Evolutionary conservation across 2,329 filamentous ascomycete genomes (phyloP).

Genomic region (Venturiaceae sp.): DNA sequence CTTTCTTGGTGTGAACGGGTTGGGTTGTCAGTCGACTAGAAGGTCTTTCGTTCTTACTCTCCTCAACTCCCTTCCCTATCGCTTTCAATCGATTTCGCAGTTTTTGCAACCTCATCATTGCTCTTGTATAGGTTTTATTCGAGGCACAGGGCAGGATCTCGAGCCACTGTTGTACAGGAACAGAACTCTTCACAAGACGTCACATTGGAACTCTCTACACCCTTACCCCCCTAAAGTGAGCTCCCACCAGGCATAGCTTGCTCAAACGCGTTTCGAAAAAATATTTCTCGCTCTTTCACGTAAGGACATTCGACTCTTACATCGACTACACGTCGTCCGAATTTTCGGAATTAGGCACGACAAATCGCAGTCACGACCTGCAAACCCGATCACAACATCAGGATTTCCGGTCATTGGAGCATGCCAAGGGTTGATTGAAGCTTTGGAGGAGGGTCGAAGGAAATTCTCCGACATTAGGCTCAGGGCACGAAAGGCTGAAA

Average conservation of each 20-base stretch:
- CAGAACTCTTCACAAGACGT: background rate
- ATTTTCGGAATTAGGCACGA: too few species aligned
- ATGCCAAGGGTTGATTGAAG: background rate
- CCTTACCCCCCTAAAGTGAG: too few species aligned
- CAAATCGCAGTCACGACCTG: background rate
- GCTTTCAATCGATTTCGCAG: background rate
- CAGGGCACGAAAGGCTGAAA: background rate
- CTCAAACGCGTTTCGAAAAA: too few species aligned
- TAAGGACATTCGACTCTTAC: too few species aligned
- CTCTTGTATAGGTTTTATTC: background rate
- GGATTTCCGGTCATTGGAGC: background rate
- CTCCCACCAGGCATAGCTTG: too few species aligned
- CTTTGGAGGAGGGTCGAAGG: background rate
- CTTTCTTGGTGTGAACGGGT: background rate
- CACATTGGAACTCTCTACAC: background rate
- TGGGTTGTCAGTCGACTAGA: background rate
- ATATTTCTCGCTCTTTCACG: too few species aligned
- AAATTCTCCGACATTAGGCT: background rate
- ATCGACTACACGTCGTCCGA: too few species aligned
- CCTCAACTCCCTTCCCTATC: background rate
- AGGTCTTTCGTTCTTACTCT: background rate
- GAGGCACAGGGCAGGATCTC: background rate
- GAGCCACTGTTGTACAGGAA: background rate
- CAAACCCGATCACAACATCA: too few species aligned
- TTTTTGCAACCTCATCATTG: background rate